Conservation (phyloP, 2,329 filamentous ascomycete genomes). For the Cucurbitaria berberidis region DNA sequence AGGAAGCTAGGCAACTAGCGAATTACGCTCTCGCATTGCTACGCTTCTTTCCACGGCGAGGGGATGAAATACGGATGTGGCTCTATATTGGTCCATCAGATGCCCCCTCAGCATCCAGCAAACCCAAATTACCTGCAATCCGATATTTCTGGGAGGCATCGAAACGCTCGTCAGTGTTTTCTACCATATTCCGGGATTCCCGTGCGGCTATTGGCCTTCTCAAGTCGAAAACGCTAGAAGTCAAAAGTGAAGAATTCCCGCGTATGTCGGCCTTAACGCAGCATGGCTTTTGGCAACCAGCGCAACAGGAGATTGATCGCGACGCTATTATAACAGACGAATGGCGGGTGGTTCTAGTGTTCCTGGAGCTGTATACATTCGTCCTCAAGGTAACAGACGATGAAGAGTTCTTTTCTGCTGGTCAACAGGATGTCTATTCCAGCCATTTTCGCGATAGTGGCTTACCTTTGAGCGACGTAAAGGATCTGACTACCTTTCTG, state of each 20-base stretch:
- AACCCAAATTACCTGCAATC: constrained; percentile 65
- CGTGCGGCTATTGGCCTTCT: constrained; percentile 64
- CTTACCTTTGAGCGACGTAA: constrained; percentile 73
- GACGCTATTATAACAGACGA: constrained; percentile 64
- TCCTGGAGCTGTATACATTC: constrained; percentile 93
- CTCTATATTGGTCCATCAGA: constrained; percentile 78
- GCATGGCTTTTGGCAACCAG: constrained; percentile 43
- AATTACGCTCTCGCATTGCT: constrained; percentile 87
- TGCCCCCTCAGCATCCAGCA: constrained; percentile 37
- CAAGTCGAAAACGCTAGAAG: constrained; percentile 46
- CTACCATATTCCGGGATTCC: constrained; percentile 62
- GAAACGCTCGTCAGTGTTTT: constrained; percentile 63
- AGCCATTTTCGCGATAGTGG: constrained; percentile 62
- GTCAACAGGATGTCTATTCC: constrained; percentile 42
- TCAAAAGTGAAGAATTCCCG: constrained; percentile 7
- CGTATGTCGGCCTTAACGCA: constrained; percentile 20
- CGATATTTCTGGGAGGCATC: constrained; percentile 84
- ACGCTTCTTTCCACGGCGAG: constrained; percentile 79
- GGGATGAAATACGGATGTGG: constrained; percentile 93
- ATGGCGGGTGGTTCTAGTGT: constrained; percentile 88
- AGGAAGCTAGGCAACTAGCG: constrained; percentile 75
- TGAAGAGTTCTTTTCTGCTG: constrained; percentile 83
- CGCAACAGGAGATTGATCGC: constrained; percentile 38
- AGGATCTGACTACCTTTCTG: constrained; percentile 77
- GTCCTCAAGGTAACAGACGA: constrained; percentile 92